Percentiles rank a stretch among this genome's conserved stretches.
Conservation (phyloP, 768 basidiomycete species). For the Pleurotus platypus region DNA sequence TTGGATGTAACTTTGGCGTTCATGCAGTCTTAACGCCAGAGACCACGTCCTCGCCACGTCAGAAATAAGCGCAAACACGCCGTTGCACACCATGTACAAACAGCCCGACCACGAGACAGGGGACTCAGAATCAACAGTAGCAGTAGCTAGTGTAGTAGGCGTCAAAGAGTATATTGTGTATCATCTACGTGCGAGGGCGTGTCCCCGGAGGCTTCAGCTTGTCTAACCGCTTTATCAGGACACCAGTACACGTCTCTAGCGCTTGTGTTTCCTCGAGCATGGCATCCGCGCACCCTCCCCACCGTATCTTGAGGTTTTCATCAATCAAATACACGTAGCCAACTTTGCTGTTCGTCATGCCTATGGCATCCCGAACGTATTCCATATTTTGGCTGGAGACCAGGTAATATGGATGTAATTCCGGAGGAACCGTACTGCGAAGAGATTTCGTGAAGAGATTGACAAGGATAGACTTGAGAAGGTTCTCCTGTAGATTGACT, state of each 20-base stretch:
- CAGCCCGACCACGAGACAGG: not conserved
- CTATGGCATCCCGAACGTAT: slow-evolving; percentile 78
- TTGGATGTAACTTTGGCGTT: slow-evolving; percentile 14
- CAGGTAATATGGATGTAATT: slow-evolving; percentile 69
- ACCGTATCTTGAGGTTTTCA: slow-evolving; percentile 77
- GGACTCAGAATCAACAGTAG: not conserved
- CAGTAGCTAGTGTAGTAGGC: not conserved
- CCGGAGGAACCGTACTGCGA: slow-evolving; percentile 57
- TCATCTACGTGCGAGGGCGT: not conserved
- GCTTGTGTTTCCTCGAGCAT: slow-evolving; percentile 66
- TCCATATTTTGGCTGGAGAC: slow-evolving; percentile 84
- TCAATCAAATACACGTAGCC: slow-evolving; percentile 94
- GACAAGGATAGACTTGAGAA: slow-evolving; percentile 87
- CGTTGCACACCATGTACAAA: not conserved
- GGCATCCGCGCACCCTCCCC: slow-evolving; percentile 90
- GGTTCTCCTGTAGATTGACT: slow-evolving; percentile 93
- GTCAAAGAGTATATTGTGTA: not conserved
- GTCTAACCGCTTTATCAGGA: slow-evolving; percentile 59
- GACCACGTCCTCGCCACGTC: slow-evolving; percentile 8
- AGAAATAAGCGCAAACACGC: slow-evolving; percentile 13
- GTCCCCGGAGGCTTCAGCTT: slow-evolving; percentile 15
- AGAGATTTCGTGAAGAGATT: slow-evolving; percentile 79
- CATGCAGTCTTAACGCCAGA: slow-evolving; percentile 7
- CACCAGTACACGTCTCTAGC: slow-evolving; percentile 65
- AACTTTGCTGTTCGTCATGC: slow-evolving; percentile 85